Percentiles rank a stretch among this genome's conserved stretches.
These are phyloP conservation scores for Ophiognomonia clavigignenti-juglandacearum DNA, from an alignment of 2,329 filamentous ascomycete genomes.

Conservation along the genomic window DNA sequence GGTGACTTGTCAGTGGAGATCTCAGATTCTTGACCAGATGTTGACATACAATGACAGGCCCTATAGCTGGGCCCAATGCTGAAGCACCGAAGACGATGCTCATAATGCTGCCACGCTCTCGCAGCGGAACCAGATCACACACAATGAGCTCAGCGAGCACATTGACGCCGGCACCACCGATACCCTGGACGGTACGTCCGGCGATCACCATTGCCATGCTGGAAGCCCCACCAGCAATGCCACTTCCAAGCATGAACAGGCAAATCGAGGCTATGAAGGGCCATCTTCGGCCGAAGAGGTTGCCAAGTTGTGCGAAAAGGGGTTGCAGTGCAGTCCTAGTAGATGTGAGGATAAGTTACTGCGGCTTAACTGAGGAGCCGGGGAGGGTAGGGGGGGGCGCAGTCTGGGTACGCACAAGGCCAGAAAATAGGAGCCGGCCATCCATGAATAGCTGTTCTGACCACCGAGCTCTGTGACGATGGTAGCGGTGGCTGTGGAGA, in stretches of 20 bases:
- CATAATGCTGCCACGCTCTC: conserved; percentile 29
- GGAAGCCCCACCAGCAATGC: conserved; percentile 27
- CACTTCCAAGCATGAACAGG: conserved; percentile 23
- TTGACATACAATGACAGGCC: too few species aligned
- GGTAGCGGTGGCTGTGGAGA: conserved; percentile 15
- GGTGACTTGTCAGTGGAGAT: too few species aligned
- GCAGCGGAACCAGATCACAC: conserved; percentile 30
- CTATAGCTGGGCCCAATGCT: conserved; percentile 21
- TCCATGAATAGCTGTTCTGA: conserved; percentile 19
- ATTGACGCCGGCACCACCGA: conserved; percentile 31
- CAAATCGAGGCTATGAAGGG: conserved; percentile 21
- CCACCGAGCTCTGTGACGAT: conserved; percentile 15
- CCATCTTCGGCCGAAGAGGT: conserved; percentile 32
- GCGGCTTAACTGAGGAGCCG: too few species aligned
- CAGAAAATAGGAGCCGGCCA: conserved; percentile 20
- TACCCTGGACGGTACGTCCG: conserved; percentile 28
- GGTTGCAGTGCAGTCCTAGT: conserved; percentile 29
- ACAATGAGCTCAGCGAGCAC: conserved; percentile 32
- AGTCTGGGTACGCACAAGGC: too few species aligned
- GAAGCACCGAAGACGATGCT: conserved; percentile 19
- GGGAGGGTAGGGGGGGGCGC: too few species aligned
- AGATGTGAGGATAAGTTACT: too few species aligned
- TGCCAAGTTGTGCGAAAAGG: conserved; percentile 29
- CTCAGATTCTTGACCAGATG: too few species aligned
- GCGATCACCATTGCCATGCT: conserved; percentile 27